A percentile compares a stretch with the other conserved stretches of the same genome.
These are phyloP conservation scores for Annulohypoxylon bovei DNA, from an alignment of 495 filamentous ascomycete genomes.

Conservation along the genomic window DNA sequence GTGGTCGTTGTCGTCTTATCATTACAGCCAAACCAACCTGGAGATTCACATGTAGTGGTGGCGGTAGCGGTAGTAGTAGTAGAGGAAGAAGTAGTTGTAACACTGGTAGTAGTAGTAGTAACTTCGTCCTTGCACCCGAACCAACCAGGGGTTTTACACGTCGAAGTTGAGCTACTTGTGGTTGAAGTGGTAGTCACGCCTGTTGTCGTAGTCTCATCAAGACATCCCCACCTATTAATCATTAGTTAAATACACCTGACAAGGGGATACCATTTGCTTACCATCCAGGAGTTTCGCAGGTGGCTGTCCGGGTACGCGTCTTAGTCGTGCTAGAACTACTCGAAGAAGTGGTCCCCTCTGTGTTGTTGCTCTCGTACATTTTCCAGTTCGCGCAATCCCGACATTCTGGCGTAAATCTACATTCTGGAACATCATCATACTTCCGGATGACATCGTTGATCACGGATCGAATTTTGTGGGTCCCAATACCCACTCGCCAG, in stretches of 20 bases:
- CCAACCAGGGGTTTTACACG: slow-evolving; percentile 72
- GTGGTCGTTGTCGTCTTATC: slow-evolving; percentile 55
- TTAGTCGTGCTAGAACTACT: slow-evolving; percentile 64
- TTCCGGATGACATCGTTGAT: slow-evolving; percentile 84
- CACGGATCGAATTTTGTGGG: slow-evolving; percentile 84
- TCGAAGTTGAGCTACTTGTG: slow-evolving; percentile 54
- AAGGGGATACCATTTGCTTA: slow-evolving; percentile 5
- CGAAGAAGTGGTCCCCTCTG: slow-evolving; percentile 72
- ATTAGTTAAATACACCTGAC: slow-evolving; percentile 9
- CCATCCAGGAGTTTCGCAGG: slow-evolving; percentile 90
- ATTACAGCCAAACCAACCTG: slow-evolving; percentile 70
- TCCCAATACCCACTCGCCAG: slow-evolving; percentile 86
- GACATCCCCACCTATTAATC: slow-evolving; percentile 66
- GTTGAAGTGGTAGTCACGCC: slow-evolving; percentile 56
- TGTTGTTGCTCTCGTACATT: slow-evolving; percentile 89
- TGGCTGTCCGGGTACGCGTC: slow-evolving; percentile 77
- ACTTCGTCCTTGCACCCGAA: slow-evolving; percentile 71
- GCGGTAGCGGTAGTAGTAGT: slow-evolving; percentile 50
- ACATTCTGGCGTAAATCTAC: slow-evolving; percentile 76
- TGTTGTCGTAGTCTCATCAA: slow-evolving; percentile 67
- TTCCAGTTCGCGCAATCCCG: slow-evolving; percentile 94
- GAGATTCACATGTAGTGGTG: slow-evolving; percentile 66
- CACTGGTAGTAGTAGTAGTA: slow-evolving; percentile 61
- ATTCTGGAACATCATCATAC: slow-evolving; percentile 82
- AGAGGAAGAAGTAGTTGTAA: slow-evolving; percentile 57